These are phyloP conservation scores for Lasiosphaeria ovina DNA, from an alignment of 495 filamentous ascomycete genomes.

Conservation along the genomic window DNA sequence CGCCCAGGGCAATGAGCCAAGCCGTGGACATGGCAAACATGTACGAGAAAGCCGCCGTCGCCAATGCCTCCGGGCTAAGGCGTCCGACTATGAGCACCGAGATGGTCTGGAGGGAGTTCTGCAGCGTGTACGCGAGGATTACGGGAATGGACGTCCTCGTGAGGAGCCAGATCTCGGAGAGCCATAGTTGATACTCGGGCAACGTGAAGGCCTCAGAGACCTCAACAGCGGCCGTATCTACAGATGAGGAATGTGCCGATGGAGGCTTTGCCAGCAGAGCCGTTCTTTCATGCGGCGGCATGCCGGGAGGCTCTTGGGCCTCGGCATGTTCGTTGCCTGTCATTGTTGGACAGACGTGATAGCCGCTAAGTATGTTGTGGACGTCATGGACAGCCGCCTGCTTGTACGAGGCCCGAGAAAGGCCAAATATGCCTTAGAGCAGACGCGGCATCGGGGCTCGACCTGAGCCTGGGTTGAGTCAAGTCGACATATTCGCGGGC, in stretches of 20 bases:
- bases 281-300: slow-evolving; percentile 41
- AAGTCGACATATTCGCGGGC: not conserved
- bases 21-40: slow-evolving; percentile 91
- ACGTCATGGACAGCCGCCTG: not conserved
- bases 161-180: slow-evolving; percentile 67
- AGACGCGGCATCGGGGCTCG: not conserved
- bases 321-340: not conserved
- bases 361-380: not conserved
- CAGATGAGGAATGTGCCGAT: slow-evolving; percentile 10
- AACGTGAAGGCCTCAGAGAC: slow-evolving; percentile 8
- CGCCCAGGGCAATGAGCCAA: slow-evolving; percentile 90
- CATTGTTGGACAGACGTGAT: slow-evolving; percentile 9
- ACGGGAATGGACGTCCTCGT: slow-evolving; percentile 72
- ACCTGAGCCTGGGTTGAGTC: not conserved
- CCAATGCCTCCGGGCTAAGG: slow-evolving; percentile 74
- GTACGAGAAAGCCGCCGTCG: slow-evolving; percentile 83
- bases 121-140: slow-evolving; percentile 83
- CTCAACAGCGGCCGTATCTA: not conserved
- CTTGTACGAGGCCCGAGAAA: not conserved
- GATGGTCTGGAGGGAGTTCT: slow-evolving; percentile 83
- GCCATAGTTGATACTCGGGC: slow-evolving; percentile 25
- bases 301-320: slow-evolving; percentile 10
- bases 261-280: slow-evolving; percentile 46
- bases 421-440: too few species aligned
- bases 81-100: slow-evolving; percentile 81